Base-by-base conservation (phyloP, 2,329 filamentous ascomycete species). In the Fusarium guadeloupense region DNA sequence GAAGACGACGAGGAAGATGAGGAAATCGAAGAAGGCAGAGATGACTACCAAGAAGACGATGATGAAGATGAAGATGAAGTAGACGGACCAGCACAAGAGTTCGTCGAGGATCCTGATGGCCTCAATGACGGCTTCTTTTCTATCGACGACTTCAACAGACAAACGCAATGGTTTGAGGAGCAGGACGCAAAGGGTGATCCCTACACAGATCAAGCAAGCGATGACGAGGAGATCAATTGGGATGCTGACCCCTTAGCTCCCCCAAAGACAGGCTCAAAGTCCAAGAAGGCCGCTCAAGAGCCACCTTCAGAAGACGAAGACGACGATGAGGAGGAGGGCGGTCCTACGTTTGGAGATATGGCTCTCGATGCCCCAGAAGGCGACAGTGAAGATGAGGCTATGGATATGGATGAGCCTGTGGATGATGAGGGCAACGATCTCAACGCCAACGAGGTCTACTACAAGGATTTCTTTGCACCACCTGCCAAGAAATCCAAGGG, bases 101-200 rank as follows among this genome's bases (percentile, higher is more conserved):
- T 78, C 1, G 76, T 77, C 10, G 78, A 81, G 4, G 82, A 98
- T 70, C 87, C 88, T 5, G 83, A 95, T 71, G 92, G 93, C 7
- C 85, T 99, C 26, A 98, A 99, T 71, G 95, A 99, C 72, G 94
- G 93, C 6, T 99, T 99, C 79, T 99, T 99, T 78, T 96, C 92
- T 14, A 94, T 99, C 69, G 93, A 98, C 70, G 88, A 96, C 56
- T 99, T 99, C 84, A 99, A 99, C 81, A 92, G 89, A 73, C 91
- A 96, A 72, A 92, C 93, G 3, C 92, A 96, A 70, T 90, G 89
- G 72, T 87, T 97, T 42, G 95, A 99, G 75, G 87, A 91, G 63
- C 90, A 93, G 74, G 94, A 98, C 74, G 85, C 85, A 23, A 83
- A 85, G 62, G 92, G 90, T 23, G 91, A 94, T 65, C 86, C 86